These are phyloP conservation scores for Parachaetomium inaequale DNA, from an alignment of 495 filamentous ascomycete genomes.

Conservation along the genomic window DNA sequence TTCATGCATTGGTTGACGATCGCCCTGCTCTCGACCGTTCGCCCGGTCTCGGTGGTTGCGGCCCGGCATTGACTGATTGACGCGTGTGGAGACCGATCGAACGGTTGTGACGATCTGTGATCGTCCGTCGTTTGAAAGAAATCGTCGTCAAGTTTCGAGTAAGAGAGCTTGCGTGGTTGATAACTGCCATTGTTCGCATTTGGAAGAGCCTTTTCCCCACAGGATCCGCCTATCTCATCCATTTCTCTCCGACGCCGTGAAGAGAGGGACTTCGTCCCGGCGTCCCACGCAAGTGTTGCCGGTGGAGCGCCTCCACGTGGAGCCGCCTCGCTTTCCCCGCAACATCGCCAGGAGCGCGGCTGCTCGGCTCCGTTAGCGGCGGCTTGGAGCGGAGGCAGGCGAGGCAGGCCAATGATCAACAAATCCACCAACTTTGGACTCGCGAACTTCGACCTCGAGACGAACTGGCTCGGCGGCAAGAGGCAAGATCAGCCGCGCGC, in stretches of 20 bases:
- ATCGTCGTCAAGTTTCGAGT: background rate
- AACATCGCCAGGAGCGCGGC: background rate
- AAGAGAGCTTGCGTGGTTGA: too few relatives aligned
- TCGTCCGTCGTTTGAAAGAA: background rate
- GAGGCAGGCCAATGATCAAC: too few relatives aligned
- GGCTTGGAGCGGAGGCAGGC: background rate
- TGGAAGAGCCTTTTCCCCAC: too few relatives aligned
- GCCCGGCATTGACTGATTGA: constrained; percentile 9
- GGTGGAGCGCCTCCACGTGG: constrained; percentile 4
- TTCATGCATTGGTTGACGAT: constrained; percentile 9
- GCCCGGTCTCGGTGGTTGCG: constrained; percentile 2
- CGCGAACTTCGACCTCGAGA: background rate
- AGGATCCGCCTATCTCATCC: too few relatives aligned
- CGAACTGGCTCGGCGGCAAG: background rate
- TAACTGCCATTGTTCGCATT: too few relatives aligned
- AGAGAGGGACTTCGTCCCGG: background rate
- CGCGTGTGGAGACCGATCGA: background rate
- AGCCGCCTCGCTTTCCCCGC: constrained; percentile 1
- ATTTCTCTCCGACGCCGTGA: too few relatives aligned
- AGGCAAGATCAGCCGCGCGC: constrained; percentile 11
- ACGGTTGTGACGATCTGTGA: background rate
- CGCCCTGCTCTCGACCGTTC: background rate
- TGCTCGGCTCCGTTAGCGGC: constrained; percentile 2
- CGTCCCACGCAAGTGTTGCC: background rate
- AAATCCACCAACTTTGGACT: background rate